Evolutionary conservation across 164 flowering plant genomes (phyloP).

Genomic region (Buxus sempervirens): DNA sequence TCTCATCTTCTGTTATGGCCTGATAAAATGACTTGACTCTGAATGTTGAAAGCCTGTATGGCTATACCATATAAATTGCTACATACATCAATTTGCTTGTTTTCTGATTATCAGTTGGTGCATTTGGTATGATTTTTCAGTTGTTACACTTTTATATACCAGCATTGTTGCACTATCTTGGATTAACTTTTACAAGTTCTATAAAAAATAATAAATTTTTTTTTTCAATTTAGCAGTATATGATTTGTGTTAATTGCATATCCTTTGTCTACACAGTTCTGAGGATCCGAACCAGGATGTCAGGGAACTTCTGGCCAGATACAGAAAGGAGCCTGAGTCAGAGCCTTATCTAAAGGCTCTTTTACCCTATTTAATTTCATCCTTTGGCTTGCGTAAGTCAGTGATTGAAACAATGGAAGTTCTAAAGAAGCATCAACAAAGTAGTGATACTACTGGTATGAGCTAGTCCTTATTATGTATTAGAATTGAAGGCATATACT

Average conservation of each 20-base stretch:
- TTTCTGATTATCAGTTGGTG: neutral
- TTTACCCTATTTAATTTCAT: conserved; percentile 65
- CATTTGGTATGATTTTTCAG: neutral
- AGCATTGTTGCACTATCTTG: neutral
- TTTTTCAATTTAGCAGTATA: conserved; percentile 2
- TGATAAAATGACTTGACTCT: neutral
- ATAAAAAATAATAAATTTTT: neutral
- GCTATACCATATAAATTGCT: neutral
- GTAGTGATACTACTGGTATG: conserved; percentile 60
- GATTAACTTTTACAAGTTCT: neutral
- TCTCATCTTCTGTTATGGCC: neutral
- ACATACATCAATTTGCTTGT: neutral
- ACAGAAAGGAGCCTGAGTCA: conserved; percentile 54
- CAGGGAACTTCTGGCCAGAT: conserved; percentile 40
- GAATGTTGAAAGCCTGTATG: neutral
- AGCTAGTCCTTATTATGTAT: neutral
- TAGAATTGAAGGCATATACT: no score
- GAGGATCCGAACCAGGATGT: conserved; percentile 72
- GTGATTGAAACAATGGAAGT: conserved; percentile 63
- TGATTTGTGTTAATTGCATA: conserved; percentile 2
- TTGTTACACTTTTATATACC: neutral
- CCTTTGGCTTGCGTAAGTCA: conserved; percentile 59
- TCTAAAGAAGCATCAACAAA: conserved; percentile 57
- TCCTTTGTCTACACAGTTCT: conserved; percentile 44
- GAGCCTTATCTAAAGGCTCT: conserved; percentile 61